phyloP scores from a whole-genome alignment of 1,139 yeast genomes.

The Dujonia santamariae region DNA sequence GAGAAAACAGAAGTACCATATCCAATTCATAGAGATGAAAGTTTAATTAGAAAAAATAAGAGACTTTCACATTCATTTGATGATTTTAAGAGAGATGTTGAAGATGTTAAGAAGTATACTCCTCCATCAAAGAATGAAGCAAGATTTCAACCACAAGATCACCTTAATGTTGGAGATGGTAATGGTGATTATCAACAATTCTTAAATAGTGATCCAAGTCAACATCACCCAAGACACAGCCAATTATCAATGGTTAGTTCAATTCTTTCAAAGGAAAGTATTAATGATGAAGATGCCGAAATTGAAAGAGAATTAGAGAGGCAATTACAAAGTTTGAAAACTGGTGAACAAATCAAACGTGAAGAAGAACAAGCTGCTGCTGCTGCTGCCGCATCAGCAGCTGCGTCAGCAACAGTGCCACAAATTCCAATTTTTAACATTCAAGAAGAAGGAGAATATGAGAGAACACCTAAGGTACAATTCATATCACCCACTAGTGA shows the following conservation, averaged over 20 bases:
- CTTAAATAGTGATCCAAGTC: conserved; percentile 13
- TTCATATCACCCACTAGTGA: neutral
- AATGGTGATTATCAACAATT: conserved; percentile 29
- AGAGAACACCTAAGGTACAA: neutral
- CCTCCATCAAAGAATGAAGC: conserved; percentile 9
- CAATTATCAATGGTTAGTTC: conserved; percentile 45
- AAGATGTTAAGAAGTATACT: conserved; percentile 19
- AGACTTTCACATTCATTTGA: conserved; percentile 30
- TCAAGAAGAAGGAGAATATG: conserved; percentile 9
- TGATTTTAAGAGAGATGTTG: conserved; percentile 29
- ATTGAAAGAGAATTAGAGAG: conserved; percentile 40
- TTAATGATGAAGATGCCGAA: conserved; percentile 35
- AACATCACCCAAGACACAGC: conserved; percentile 20
- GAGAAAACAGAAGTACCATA: conserved; percentile 9
- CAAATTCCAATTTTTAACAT: conserved; percentile 17
- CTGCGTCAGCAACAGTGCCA: neutral
- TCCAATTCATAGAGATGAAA: conserved; percentile 3
- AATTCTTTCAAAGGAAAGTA: conserved; percentile 36
- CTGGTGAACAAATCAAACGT: conserved; percentile 15
- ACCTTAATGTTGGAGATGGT: neutral
- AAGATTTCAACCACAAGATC: conserved; percentile 1
- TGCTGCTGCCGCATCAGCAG: conserved; percentile 1
- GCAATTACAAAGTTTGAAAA: conserved; percentile 37
- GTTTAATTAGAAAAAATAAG: conserved; percentile 8
- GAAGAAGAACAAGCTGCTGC: neutral